Percentiles rank a stretch among this genome's conserved stretches.
Conservation (phyloP, 768 basidiomycete species). For the Mycena leptocephala region DNA sequence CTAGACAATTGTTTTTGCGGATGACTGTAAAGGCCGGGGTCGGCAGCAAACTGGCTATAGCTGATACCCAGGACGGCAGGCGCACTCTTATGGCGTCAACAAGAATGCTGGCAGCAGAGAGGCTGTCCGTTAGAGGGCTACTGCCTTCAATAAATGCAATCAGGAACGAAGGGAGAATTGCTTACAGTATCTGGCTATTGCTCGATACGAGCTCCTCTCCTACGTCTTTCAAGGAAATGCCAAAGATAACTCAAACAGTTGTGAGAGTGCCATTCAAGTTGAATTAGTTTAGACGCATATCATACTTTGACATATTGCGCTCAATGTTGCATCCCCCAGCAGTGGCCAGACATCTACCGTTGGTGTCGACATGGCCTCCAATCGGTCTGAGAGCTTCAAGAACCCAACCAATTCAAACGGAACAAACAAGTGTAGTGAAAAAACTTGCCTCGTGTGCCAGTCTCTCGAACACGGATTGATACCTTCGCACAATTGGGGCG, state of each 20-base stretch:
- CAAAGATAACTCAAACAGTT: background rate
- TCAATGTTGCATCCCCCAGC: background rate
- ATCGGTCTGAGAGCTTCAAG: background rate
- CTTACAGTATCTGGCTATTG: background rate
- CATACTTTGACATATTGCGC: background rate
- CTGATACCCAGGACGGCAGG: background rate
- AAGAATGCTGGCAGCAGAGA: background rate
- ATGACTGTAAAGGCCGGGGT: background rate
- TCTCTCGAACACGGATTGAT: background rate
- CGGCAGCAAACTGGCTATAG: background rate
- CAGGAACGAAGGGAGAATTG: background rate
- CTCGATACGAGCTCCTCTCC: background rate
- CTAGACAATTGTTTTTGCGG: background rate
- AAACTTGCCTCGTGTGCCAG: background rate
- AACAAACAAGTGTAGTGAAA: background rate
- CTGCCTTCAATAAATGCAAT: background rate
- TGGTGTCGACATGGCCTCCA: background rate
- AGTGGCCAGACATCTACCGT: background rate
- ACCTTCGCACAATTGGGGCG: background rate
- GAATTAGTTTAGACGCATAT: background rate
- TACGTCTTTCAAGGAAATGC: background rate
- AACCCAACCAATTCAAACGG: background rate
- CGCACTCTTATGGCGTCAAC: background rate
- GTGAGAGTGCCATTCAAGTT: background rate
- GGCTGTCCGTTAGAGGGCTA: background rate